A percentile compares a stretch with the other conserved stretches of the same genome.
Conservation (phyloP, 495 filamentous ascomycete species). For the Neurospora sublineolata region DNA sequence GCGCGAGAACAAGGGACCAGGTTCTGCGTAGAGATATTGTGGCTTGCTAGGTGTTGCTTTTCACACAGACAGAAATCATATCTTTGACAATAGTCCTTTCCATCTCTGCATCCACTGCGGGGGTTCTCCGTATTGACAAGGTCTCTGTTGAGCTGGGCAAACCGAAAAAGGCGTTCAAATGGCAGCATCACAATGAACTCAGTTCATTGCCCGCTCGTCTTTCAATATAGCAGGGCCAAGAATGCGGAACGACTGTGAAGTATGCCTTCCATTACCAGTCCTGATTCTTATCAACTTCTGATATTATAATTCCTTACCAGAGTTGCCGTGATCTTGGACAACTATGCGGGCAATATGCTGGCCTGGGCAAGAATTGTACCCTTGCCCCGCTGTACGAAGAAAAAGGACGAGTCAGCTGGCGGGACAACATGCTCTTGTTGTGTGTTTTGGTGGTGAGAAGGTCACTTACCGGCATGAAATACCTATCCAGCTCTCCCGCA, state of each 20-base stretch:
- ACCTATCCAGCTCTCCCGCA: conserved; percentile 15
- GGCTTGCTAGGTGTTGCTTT: neutral
- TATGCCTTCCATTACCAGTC: conserved; percentile 29
- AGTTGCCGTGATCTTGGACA: neutral
- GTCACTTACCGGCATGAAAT: conserved; percentile 14
- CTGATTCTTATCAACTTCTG: conserved; percentile 24
- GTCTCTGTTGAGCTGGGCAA: neutral
- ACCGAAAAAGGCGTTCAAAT: neutral
- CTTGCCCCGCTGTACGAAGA: neutral
- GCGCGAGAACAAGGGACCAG: conserved; percentile 3
- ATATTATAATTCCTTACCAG: conserved; percentile 28
- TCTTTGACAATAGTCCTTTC: neutral
- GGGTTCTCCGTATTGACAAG: neutral
- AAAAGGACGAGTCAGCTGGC: neutral
- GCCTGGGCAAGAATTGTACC: neutral
- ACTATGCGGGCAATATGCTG: neutral
- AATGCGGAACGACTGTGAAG: conserved; percentile 28
- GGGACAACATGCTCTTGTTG: neutral
- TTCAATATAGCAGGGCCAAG: conserved; percentile 26
- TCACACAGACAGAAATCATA: neutral
- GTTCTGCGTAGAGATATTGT: neutral
- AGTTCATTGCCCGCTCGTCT: neutral
- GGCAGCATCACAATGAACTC: neutral
- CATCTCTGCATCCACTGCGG: neutral
- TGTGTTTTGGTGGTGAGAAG: neutral